Conservation (phyloP, 169 alveolate species). For the Eimeria praecox region DNA sequence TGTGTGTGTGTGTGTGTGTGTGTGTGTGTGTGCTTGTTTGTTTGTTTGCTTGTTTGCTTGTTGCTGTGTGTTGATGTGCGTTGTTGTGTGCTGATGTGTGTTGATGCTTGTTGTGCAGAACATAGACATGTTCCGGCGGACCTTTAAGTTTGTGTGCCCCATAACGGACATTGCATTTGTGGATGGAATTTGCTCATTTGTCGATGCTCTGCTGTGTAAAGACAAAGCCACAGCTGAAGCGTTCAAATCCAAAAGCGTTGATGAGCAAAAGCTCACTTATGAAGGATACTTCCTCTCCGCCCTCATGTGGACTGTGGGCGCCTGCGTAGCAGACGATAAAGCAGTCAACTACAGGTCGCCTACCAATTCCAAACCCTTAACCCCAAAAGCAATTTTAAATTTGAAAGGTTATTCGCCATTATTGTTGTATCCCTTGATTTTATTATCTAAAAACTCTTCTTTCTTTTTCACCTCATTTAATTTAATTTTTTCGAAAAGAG, state of each 20-base stretch:
- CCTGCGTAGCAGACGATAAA: slow-evolving; percentile 95
- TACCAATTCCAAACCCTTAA: not conserved
- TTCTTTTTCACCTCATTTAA: too few relatives aligned
- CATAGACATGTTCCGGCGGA: slow-evolving; percentile 89
- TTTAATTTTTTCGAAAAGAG: too few relatives aligned
- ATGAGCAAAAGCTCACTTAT: slow-evolving; percentile 93
- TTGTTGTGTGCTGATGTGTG: too few relatives aligned
- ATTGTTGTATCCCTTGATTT: too few relatives aligned
- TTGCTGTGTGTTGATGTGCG: too few relatives aligned
- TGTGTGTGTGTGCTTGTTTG: not conserved
- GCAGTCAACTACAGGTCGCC: slow-evolving; percentile 86
- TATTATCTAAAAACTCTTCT: not conserved
- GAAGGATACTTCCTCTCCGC: slow-evolving; percentile 96
- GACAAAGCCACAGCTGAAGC: slow-evolving; percentile 91
- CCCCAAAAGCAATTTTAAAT: not conserved
- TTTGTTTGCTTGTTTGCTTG: too few relatives aligned
- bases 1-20: not conserved
- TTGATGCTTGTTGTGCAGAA: slow-evolving; percentile 74
- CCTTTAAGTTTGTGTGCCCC: slow-evolving; percentile 91
- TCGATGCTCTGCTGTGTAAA: slow-evolving; percentile 91
- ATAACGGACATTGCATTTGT: slow-evolving; percentile 94
- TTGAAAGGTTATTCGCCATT: not conserved
- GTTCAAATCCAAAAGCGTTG: slow-evolving; percentile 89
- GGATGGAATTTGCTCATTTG: slow-evolving; percentile 90
- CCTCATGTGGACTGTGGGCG: slow-evolving; percentile 97